A percentile compares a stretch with the other conserved stretches of the same genome.
Evolutionary conservation across 139 green algal species (phyloP).

Genomic region (Chlamydomonas eustigma): DNA sequence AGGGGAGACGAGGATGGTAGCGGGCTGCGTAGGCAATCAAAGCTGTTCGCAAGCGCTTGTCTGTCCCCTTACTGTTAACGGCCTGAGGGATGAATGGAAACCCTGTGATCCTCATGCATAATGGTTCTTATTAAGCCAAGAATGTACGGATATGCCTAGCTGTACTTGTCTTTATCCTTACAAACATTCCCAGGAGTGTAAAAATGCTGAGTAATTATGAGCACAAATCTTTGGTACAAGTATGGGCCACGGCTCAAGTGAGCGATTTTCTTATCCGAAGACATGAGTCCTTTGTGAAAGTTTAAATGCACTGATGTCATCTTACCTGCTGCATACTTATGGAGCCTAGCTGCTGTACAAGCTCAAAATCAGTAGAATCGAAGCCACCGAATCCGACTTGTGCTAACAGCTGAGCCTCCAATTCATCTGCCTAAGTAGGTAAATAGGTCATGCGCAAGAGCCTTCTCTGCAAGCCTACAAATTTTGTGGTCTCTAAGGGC

Average conservation of each 20-base stretch:
- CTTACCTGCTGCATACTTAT: constrained; percentile 6
- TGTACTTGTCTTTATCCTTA: not conserved
- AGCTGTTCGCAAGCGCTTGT: not conserved
- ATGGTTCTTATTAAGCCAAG: too few relatives aligned
- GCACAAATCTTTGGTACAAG: too few relatives aligned
- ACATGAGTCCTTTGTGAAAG: not conserved
- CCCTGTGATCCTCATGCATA: too few relatives aligned
- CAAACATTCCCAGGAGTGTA: not conserved
- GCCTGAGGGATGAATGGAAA: too few relatives aligned
- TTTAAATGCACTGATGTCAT: not conserved
- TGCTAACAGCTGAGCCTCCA: not conserved
- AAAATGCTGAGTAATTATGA: not conserved
- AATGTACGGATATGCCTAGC: too few relatives aligned
- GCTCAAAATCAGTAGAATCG: constrained; percentile 5
- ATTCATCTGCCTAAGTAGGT: not conserved
- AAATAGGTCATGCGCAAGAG: too few relatives aligned
- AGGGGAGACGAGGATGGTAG: constrained; percentile 2
- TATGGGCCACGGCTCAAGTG: too few relatives aligned
- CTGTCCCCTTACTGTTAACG: too few relatives aligned
- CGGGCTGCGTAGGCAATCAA: not conserved
- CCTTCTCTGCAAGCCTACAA: too few relatives aligned
- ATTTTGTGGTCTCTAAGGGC: too few relatives aligned
- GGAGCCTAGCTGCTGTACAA: constrained; percentile 13
- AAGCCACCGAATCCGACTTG: constrained; percentile 7
- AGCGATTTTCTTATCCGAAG: too few relatives aligned